Evolutionary conservation across 192 early-diverging fungal species (phyloP).

Genomic region (Entophlyctis luteolus): DNA sequence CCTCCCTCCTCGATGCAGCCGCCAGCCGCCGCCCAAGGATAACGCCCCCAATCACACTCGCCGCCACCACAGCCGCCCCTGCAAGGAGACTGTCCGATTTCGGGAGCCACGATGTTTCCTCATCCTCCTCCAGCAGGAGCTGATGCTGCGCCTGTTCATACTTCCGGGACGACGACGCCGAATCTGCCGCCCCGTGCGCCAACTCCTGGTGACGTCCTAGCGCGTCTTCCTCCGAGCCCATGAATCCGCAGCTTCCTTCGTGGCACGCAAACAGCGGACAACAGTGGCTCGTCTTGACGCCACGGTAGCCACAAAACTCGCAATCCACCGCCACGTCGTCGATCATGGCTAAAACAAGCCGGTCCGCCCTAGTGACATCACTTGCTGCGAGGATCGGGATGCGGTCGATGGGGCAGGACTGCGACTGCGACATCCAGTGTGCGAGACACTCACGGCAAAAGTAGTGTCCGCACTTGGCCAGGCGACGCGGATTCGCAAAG

Average conservation of each 20-base stretch:
- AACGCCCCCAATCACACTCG: background rate
- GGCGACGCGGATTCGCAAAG: background rate
- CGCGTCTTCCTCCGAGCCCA: background rate
- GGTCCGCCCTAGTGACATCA: background rate
- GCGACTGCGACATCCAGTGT: background rate
- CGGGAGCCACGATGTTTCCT: background rate
- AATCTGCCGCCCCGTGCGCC: background rate
- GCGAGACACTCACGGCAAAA: background rate
- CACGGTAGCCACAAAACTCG: background rate
- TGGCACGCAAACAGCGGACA: slow-evolving; percentile 4
- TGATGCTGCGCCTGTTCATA: background rate
- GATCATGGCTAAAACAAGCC: background rate
- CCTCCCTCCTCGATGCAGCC: background rate
- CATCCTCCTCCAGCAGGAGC: background rate
- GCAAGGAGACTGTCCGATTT: background rate
- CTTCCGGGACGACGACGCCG: background rate
- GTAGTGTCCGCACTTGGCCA: slow-evolving; percentile 17
- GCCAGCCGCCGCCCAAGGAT: background rate
- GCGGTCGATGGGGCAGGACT: background rate
- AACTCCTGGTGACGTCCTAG: background rate
- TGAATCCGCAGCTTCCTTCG: background rate
- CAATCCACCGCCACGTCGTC: slow-evolving; percentile 3
- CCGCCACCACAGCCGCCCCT: background rate
- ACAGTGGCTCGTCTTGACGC: background rate
- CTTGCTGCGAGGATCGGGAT: background rate